Evolutionary conservation across 768 basidiomycete genomes (phyloP), one percentile per base, ranked within the genome.

Genomic region (Suillus sp.): DNA sequence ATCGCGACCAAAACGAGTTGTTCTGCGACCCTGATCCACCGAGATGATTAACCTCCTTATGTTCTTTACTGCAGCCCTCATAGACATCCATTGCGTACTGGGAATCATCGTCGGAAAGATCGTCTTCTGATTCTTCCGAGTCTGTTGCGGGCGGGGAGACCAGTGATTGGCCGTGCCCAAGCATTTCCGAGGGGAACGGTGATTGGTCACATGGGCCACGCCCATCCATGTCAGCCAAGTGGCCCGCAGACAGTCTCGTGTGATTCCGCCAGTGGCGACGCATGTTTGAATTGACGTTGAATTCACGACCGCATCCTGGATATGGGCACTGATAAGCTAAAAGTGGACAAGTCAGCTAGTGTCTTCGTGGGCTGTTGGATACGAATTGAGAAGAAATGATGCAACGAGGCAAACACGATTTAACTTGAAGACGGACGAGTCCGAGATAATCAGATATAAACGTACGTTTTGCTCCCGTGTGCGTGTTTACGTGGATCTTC

Each of bases 241-340:
- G 50, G 58, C 66, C 71, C 10, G 67, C 57, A 27, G 74, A 64
- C 0, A 67, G 67, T 56, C 68, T 75, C 59, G 74, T 76, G 65
- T 92, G 90, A 72, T 90, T 92, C 51, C 90, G 80, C 71, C 86
- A 88, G 69, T 93, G 91, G 6, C 91, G 80, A 35, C 91, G 83
- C 91, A 92, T 93, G 72, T 93, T 93, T 0, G 89, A 91, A 71
- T 91, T 91, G 54, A 92, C 92, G 66, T 91, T 92, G 76, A 93
- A 93, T 64, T 88, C 84, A 38, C 89, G 83, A 43, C 87, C 88
- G 71, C 91, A 92, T 48, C 86, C 83, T 7, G 87, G 88, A 80
- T 80, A 89, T 4, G 89, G 88, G 68, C 91, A 93, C 47, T 83
- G 80, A 76, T 89, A 91, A 22, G 90, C 92, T 90, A 71, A 48